phyloP scores from a whole-genome alignment of 2,329 filamentous ascomycete genomes.

The Fusarium tanahbumbuense region DNA sequence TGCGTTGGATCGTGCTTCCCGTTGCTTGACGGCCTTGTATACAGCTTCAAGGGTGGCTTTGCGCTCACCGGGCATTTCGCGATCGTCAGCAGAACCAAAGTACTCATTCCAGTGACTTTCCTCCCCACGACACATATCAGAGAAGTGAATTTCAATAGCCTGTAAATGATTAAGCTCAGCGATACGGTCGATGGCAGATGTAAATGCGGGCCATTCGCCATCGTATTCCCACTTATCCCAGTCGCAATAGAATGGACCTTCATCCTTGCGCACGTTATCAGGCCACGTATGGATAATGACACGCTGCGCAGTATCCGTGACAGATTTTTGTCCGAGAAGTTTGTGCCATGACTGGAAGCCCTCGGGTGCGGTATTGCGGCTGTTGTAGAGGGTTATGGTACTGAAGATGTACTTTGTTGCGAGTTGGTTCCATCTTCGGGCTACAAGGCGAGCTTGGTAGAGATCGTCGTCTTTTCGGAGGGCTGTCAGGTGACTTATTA shows the following conservation, averaged over 20 bases:
- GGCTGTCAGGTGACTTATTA: neutral
- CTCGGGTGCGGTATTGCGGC: fast-evolving
- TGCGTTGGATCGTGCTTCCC: fast-evolving
- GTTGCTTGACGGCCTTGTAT: neutral
- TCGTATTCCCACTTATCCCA: neutral
- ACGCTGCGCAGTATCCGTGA: neutral
- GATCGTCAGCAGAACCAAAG: fast-evolving
- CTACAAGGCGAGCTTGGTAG: neutral
- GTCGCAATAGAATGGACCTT: neutral
- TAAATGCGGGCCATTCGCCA: neutral
- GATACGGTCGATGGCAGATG: neutral
- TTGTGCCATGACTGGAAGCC: neutral
- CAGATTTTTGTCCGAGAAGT: neutral
- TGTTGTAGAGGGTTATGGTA: neutral
- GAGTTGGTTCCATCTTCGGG: neutral
- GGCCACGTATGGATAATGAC: neutral
- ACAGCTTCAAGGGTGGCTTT: neutral
- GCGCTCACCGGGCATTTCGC: neutral
- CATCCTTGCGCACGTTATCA: too few relatives aligned
- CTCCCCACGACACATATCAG: neutral
- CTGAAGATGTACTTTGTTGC: neutral
- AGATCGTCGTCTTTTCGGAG: neutral
- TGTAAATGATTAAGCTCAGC: neutral
- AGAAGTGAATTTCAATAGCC: neutral
- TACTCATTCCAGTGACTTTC: too few relatives aligned